Percentiles rank a stretch among this genome's conserved stretches.
Conservation (phyloP, 176 grass and related monocot species). For the Raddia guianensis region DNA sequence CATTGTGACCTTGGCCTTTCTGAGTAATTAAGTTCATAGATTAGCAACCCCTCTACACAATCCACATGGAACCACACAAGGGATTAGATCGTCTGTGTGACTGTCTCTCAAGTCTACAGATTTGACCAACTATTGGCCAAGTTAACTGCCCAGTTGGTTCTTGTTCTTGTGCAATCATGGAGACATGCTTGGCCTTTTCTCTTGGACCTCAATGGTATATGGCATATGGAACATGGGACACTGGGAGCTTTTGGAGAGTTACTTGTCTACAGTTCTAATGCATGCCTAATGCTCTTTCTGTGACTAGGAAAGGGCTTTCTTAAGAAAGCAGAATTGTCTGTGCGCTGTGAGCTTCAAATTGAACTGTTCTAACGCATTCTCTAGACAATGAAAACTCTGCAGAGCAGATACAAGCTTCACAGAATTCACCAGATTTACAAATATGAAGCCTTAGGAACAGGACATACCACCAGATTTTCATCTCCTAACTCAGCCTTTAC, state of each 20-base stretch:
- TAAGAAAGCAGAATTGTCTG: background rate
- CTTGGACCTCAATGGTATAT: constrained; percentile 32
- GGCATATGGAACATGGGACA: constrained; percentile 41
- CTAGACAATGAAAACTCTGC: background rate
- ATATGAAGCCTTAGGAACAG: background rate
- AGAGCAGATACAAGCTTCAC: background rate
- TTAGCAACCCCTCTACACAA: background rate
- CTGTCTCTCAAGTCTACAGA: background rate
- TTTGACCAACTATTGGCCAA: constrained; percentile 34
- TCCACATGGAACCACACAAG: constrained; percentile 19
- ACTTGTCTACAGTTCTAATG: background rate
- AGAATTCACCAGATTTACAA: constrained; percentile 6
- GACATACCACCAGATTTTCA: background rate
- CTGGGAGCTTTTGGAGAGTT: background rate
- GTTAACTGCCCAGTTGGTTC: background rate
- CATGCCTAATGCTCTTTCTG: background rate
- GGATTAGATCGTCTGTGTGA: constrained; percentile 31
- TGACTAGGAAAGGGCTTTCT: background rate
- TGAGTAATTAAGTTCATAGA: background rate
- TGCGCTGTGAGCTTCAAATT: background rate
- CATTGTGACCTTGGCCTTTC: constrained; percentile 33
- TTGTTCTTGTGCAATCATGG: background rate
- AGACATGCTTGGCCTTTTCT: constrained; percentile 25
- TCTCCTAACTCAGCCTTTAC: constrained; percentile 9
- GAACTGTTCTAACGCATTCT: background rate